Evolutionary conservation across 371 early-diverging fungal genomes (phyloP).

Genomic region (Nematocida displodere): DNA sequence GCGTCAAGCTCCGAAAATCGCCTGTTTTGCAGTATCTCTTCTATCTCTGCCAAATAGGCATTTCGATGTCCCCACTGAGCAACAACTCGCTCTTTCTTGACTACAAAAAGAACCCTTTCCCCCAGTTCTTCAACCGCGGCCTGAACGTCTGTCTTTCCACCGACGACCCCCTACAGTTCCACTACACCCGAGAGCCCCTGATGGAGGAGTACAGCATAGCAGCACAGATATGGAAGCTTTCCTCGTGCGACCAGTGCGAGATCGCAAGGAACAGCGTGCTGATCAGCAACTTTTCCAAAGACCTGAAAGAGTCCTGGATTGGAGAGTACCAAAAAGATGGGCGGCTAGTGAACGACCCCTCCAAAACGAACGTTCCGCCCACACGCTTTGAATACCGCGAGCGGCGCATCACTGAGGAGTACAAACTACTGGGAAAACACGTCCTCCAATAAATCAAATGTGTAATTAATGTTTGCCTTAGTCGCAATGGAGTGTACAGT

Average conservation of each 20-base stretch:
- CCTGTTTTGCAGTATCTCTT: slow-evolving; percentile 84
- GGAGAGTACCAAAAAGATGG: slow-evolving; percentile 76
- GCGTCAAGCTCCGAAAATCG: slow-evolving; percentile 85
- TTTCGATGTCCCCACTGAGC: slow-evolving; percentile 92
- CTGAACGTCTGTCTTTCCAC: slow-evolving; percentile 86
- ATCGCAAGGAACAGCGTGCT: slow-evolving; percentile 83
- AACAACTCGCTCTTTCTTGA: slow-evolving; percentile 92
- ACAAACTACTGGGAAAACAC: slow-evolving; percentile 14
- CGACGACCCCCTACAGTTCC: slow-evolving; percentile 95
- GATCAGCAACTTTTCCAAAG: slow-evolving; percentile 82
- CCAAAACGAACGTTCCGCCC: slow-evolving; percentile 86
- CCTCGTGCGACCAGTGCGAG: slow-evolving; percentile 89
- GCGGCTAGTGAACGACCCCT: slow-evolving; percentile 69
- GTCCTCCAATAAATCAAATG: neutral
- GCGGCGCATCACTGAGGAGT: slow-evolving; percentile 20
- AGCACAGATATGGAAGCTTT: slow-evolving; percentile 91
- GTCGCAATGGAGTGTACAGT: slow-evolving; percentile 13
- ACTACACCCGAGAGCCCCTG: slow-evolving; percentile 89
- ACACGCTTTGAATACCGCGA: slow-evolving; percentile 75
- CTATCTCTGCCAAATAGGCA: slow-evolving; percentile 87
- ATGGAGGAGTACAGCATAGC: slow-evolving; percentile 96
- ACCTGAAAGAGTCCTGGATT: slow-evolving; percentile 82
- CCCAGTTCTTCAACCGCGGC: slow-evolving; percentile 82
- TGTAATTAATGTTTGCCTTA: neutral
- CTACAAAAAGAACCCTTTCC: slow-evolving; percentile 88